phyloP scores from a whole-genome alignment of 306 rosid species.

The Cicer judaicum region DNA sequence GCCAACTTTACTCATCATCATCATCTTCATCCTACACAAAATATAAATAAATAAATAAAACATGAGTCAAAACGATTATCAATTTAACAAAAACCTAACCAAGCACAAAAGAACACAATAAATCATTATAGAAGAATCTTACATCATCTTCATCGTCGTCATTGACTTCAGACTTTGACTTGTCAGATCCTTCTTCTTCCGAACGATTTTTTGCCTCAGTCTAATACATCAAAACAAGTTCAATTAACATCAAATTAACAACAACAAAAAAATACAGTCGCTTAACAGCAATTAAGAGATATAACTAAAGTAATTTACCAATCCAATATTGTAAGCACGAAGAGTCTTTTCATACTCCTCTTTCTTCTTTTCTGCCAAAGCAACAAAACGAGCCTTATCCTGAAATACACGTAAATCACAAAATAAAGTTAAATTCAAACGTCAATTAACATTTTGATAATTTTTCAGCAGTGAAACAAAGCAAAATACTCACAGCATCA shows the following conservation, averaged over 20 bases:
- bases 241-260: neutral
- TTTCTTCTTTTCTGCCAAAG: slow-evolving; percentile 72
- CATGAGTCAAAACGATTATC: neutral
- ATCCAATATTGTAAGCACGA: slow-evolving; percentile 62
- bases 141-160: slow-evolving; percentile 74
- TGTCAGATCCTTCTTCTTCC: slow-evolving; percentile 78
- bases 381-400: slow-evolving; percentile 75
- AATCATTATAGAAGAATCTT: neutral
- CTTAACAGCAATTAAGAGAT: too few relatives aligned
- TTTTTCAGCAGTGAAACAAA: neutral
- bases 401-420: neutral
- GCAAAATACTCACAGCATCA: slow-evolving; percentile 61
- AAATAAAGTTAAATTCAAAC: neutral
- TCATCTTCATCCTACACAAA: slow-evolving; percentile 54
- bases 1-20: slow-evolving; percentile 52
- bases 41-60: neutral
- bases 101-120: neutral
- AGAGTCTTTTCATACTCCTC: slow-evolving; percentile 59
- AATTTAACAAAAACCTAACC: too few relatives aligned
- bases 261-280: too few relatives aligned
- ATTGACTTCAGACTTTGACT: slow-evolving; percentile 79
- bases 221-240: slow-evolving; percentile 32
- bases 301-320: slow-evolving; percentile 39
- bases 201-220: slow-evolving; percentile 61
- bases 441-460: neutral